phyloP scores from a whole-genome alignment of 208 protist species.

The Herpetomonas samuelpessoai region DNA sequence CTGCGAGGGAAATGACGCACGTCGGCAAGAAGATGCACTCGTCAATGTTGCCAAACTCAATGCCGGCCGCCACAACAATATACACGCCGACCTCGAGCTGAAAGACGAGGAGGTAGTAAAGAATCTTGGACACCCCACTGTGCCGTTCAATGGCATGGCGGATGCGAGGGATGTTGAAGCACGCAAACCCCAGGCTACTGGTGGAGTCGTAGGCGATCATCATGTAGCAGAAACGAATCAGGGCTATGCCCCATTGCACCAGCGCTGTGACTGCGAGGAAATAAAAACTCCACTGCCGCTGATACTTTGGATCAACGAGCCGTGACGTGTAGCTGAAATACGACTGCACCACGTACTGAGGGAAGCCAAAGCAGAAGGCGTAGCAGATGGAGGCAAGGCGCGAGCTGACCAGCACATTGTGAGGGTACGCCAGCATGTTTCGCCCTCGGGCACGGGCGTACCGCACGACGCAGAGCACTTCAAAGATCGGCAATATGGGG shows the following conservation, averaged over 20 bases:
- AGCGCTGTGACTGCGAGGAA: constrained; percentile 33
- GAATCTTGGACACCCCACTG: constrained; percentile 29
- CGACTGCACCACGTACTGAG: constrained; percentile 63
- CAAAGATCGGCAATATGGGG: constrained; percentile 67
- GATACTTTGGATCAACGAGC: not conserved
- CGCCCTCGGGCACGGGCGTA: constrained; percentile 30
- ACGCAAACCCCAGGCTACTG: constrained; percentile 64
- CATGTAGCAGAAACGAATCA: constrained; percentile 46
- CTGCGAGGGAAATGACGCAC: constrained; percentile 26
- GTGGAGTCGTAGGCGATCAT: constrained; percentile 58
- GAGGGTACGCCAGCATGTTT: constrained; percentile 33
- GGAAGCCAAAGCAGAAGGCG: constrained; percentile 50
- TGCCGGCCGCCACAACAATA: constrained; percentile 23
- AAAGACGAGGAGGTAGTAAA: constrained; percentile 48
- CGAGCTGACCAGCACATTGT: constrained; percentile 63
- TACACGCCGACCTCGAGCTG: constrained; percentile 60
- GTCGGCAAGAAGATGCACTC: constrained; percentile 23
- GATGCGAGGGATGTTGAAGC: constrained; percentile 44
- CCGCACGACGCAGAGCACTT: constrained; percentile 47
- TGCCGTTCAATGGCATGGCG: constrained; percentile 28
- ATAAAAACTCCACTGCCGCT: constrained; percentile 13
- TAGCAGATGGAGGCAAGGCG: constrained; percentile 49
- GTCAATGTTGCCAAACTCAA: constrained; percentile 5
- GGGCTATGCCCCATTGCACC: constrained; percentile 34
- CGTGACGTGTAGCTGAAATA: constrained; percentile 36